Conservation (phyloP, 1,284 basidiomycete genomes). For the Ustilago trichophora region DNA sequence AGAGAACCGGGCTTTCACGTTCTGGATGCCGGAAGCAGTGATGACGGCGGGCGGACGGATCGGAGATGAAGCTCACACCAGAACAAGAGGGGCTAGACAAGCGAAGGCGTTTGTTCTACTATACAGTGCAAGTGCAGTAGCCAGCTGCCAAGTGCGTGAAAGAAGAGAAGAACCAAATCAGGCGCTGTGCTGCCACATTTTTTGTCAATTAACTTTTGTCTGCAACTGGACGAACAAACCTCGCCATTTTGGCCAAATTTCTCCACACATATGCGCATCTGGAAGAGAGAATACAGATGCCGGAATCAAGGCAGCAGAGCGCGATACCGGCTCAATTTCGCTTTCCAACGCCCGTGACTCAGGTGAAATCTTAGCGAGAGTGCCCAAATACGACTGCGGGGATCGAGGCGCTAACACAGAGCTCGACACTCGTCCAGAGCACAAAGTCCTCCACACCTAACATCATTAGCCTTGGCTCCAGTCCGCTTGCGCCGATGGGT, state of each 20-base stretch:
- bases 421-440: too few species aligned
- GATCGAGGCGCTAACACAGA: constrained; percentile 37
- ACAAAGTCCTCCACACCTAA: constrained; percentile 3
- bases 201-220: too few species aligned
- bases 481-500: constrained; percentile 35
- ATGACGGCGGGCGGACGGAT: constrained; percentile 25
- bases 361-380: not conserved
- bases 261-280: constrained; percentile 8
- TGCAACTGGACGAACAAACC: not conserved
- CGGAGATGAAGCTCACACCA: constrained; percentile 33
- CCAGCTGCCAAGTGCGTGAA: too few species aligned
- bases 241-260: not conserved
- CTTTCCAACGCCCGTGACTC: constrained; percentile 4
- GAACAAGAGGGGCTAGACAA: too few species aligned
- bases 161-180: not conserved
- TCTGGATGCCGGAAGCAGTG: constrained; percentile 11
- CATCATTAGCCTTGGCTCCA: not conserved
- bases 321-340: constrained; percentile 14
- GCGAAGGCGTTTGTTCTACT: too few species aligned
- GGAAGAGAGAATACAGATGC: not conserved
- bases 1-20: constrained; percentile 39
- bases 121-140: too few species aligned
- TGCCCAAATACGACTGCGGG: too few species aligned
- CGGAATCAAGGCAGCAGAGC: constrained; percentile 20
- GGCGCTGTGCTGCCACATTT: constrained; percentile 7